A percentile compares a stretch with the other conserved stretches of the same genome.
Evolutionary conservation across 495 filamentous ascomycete genomes (phyloP).

Genomic region (Venustampulla echinocandica): DNA sequence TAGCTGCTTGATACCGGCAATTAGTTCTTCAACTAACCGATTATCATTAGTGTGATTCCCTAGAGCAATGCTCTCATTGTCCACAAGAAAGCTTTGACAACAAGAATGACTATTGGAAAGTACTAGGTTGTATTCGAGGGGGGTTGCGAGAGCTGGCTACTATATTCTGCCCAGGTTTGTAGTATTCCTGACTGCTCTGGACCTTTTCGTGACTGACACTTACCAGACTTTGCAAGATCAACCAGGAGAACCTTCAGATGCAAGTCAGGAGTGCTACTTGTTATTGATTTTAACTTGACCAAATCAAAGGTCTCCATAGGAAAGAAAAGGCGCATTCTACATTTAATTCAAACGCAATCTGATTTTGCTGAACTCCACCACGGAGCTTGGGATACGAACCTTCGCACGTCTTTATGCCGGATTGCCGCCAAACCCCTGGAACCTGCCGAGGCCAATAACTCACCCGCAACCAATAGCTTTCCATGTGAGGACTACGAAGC

Average conservation of each 20-base stretch:
- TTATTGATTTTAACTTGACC: slow-evolving; percentile 12
- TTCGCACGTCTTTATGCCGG: slow-evolving; percentile 2
- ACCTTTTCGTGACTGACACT: not conserved
- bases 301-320: slow-evolving; percentile 11
- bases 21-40: not conserved
- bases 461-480: not conserved
- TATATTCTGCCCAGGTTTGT: slow-evolving; percentile 9
- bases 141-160: slow-evolving; percentile 3
- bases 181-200: not conserved
- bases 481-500: slow-evolving; percentile 12
- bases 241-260: slow-evolving; percentile 2
- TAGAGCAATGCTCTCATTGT: slow-evolving; percentile 13
- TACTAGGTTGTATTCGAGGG: slow-evolving; percentile 12
- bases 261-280: not conserved
- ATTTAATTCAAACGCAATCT: slow-evolving; percentile 3
- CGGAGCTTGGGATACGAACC: slow-evolving; percentile 4
- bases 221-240: slow-evolving; percentile 7
- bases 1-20: not conserved
- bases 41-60: slow-evolving; percentile 7
- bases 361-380: slow-evolving; percentile 5
- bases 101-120: slow-evolving; percentile 16
- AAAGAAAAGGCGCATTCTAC: slow-evolving; percentile 14
- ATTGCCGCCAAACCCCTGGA: not conserved
- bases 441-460: not conserved
- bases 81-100: slow-evolving; percentile 12